Conservation (phyloP, 139 green algal genomes). For the Chlamydomonas asymmetrica region DNA sequence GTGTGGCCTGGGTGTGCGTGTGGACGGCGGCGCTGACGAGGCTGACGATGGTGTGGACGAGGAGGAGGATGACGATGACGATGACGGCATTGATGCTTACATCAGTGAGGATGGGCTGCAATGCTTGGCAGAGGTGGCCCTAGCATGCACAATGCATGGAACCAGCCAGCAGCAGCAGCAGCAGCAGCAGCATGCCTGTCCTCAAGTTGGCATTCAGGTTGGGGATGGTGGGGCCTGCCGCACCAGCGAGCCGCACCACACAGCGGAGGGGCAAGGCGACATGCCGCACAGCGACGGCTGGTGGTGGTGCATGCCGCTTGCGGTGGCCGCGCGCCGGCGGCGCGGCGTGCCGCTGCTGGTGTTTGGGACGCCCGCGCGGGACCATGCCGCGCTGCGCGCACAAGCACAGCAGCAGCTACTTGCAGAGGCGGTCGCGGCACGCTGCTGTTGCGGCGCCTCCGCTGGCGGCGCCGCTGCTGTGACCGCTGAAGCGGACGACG, state of each 20-base stretch:
- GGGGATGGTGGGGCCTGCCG: conserved; percentile 12
- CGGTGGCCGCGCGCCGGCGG: background rate
- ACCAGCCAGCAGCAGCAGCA: no score
- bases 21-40: background rate
- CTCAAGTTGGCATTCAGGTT: background rate
- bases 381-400: background rate
- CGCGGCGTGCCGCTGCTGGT: conserved; percentile 7
- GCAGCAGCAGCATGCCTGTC: background rate
- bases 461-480: background rate
- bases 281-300: background rate
- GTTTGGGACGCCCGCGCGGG: conserved; percentile 2
- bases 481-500: background rate
- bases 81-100: conserved; percentile 12
- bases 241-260: background rate
- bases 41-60: background rate
- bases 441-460: background rate
- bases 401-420: background rate
- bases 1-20: background rate
- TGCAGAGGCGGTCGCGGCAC: background rate
- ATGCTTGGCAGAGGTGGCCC: conserved; percentile 1
- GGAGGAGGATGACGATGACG: no score
- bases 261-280: no score
- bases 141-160: background rate
- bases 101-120: background rate
- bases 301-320: background rate